Evolutionary conservation across 352 stramenopile genomes (phyloP).

Genomic region (Pythium biforme): DNA sequence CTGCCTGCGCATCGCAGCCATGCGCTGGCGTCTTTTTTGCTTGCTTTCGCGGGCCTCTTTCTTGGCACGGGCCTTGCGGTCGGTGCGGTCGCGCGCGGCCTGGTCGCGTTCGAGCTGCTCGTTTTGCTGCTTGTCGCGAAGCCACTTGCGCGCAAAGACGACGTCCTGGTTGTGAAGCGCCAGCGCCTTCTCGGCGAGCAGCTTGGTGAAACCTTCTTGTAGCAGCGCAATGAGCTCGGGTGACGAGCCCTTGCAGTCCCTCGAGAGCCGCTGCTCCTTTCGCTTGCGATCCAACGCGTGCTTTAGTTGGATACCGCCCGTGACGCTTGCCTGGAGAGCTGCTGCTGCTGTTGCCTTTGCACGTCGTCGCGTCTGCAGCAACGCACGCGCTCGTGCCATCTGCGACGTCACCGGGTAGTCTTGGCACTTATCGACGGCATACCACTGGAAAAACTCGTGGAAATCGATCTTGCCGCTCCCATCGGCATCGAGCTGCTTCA

Average conservation of each 20-base stretch:
- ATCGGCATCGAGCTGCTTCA: constrained; percentile 38
- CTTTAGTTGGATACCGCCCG: constrained; percentile 22
- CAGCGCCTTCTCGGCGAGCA: constrained; percentile 39
- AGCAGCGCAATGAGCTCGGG: constrained; percentile 38
- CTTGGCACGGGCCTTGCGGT: constrained; percentile 15
- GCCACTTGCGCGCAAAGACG: constrained; percentile 33
- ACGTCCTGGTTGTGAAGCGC: constrained; percentile 33
- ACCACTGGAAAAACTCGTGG: constrained; percentile 53
- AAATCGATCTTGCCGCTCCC: constrained; percentile 47
- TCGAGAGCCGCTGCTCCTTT: constrained; percentile 30
- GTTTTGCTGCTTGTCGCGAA: constrained; percentile 26
- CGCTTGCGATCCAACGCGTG: constrained; percentile 23
- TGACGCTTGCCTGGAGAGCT: constrained; percentile 22
- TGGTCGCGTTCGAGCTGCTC: constrained; percentile 25
- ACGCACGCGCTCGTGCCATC: constrained; percentile 32
- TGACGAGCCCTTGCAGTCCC: constrained; percentile 33
- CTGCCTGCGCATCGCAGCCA: constrained; percentile 20
- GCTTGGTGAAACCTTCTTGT: constrained; percentile 37
- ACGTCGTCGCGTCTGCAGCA: constrained; percentile 37
- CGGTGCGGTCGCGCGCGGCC: neutral
- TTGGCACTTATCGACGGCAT: constrained; percentile 48
- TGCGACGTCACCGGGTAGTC: constrained; percentile 35
- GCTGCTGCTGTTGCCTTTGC: constrained; percentile 24
- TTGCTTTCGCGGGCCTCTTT: constrained; percentile 14
- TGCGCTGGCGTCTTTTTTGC: constrained; percentile 28